These are phyloP conservation scores for Saussurea involucrata DNA, from an alignment of 129 eudicot species.

Conservation along the genomic window DNA sequence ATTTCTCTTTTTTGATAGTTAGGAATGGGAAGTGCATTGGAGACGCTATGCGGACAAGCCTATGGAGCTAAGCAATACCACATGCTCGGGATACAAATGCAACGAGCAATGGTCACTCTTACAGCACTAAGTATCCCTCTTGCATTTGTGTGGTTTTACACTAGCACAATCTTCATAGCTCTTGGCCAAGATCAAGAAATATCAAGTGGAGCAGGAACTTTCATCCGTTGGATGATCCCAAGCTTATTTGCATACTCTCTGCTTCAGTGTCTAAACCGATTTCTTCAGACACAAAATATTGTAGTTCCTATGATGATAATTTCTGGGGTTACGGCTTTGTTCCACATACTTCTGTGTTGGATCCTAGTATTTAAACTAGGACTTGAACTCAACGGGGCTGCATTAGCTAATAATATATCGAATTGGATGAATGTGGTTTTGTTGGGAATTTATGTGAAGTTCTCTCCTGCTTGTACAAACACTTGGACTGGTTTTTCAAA, in stretches of 20 bases:
- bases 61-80: constrained; percentile 79
- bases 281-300: constrained; percentile 65
- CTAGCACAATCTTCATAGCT: constrained; percentile 39
- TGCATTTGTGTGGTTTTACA: constrained; percentile 57
- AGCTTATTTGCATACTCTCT: constrained; percentile 60
- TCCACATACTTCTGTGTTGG: constrained; percentile 64
- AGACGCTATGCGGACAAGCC: constrained; percentile 76
- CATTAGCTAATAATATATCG: constrained; percentile 56
- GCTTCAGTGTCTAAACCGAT: constrained; percentile 61
- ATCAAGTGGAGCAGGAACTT: constrained; percentile 56
- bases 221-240: constrained; percentile 67
- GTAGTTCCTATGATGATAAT: constrained; percentile 72
- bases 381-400: constrained; percentile 64
- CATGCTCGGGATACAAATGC: constrained; percentile 66
- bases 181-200: constrained; percentile 61
- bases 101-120: constrained; percentile 55
- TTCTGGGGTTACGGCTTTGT: constrained; percentile 52
- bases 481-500: constrained; percentile 70
- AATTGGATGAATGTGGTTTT: constrained; percentile 63
- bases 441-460: constrained; percentile 49
- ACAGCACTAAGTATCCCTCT: constrained; percentile 40
- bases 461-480: constrained; percentile 44
- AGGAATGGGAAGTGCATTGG: constrained; percentile 80
- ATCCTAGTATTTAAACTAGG: constrained; percentile 42
- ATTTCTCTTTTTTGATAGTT: constrained; percentile 29